Evolutionary conservation across 768 basidiomycete species (phyloP), one percentile per base, ranked within the genome.

Genomic region (Suillus clintonianus): DNA sequence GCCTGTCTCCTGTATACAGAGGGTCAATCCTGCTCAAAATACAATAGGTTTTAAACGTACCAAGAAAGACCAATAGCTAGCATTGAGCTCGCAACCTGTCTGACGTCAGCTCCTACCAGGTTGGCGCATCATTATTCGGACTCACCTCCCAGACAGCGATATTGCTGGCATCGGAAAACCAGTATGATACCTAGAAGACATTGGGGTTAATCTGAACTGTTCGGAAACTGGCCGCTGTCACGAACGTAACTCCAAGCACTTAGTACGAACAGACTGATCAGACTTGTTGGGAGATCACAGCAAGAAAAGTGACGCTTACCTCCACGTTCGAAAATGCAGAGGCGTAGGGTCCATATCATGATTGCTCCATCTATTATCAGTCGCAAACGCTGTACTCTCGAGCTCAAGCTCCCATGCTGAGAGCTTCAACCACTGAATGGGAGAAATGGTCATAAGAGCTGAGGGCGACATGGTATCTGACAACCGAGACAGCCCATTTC

Each of bases 331-430:
- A 47, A 79, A 66, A 36, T 81, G 73, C 0, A 78, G 80, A 39
- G 89, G 86, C 9, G 90, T 89, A 4, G 89, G 89, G 65, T 91
- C 90, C 88, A 91, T 91, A 68, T 91, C 91, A 67, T 83, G 83
- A 74, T 92, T 92, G 65, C 79, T 82, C 89, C 89, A 90, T 72
- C 81, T 78, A 65, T 81, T 80, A 51, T 75, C 82, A 9, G 86
- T 83, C 5, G 87, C 89, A 68, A 89, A 86, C 30, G 82, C 83
- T 24, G 82, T 82, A n/a, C 77, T 72, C 60, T 80, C 79, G 9
- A 84, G 82, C 67, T 83, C 76, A 50, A 87, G 79, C 22, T 74
- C 77, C 86, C 85, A 86, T 32, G 74, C 66, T 27, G 78, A 77
- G 9, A 75, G 74, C 61, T 72, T 76, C 53, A 75, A 59, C 70